Evolutionary conservation across 106 monocot species (phyloP).

Genomic region (Dioscorea zingiberensis): DNA sequence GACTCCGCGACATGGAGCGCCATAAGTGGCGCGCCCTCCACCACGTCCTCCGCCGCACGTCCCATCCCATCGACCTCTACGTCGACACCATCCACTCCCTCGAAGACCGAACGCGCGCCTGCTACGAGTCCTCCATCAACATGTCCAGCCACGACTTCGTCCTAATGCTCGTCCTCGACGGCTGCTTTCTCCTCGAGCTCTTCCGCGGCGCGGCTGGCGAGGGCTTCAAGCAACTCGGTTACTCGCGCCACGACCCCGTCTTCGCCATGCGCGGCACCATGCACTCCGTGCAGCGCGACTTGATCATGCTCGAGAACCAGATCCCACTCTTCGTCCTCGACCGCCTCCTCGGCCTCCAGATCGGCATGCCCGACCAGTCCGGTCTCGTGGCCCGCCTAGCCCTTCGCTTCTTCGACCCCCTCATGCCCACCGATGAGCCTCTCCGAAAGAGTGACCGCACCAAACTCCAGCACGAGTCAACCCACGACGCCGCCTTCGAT

Average conservation of each 20-base stretch:
- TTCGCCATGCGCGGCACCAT: constrained; percentile 67
- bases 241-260: constrained; percentile 60
- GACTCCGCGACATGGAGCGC: constrained; percentile 51
- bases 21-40: constrained; percentile 72
- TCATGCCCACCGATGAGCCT: constrained; percentile 67
- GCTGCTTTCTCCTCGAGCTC: constrained; percentile 64
- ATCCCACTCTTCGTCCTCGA: constrained; percentile 82
- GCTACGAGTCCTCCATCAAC: constrained; percentile 47
- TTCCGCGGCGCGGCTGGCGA: constrained; percentile 53
- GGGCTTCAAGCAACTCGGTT: constrained; percentile 61
- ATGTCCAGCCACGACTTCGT: constrained; percentile 38
- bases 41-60: constrained; percentile 47
- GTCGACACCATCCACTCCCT: constrained; percentile 31
- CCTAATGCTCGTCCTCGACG: constrained; percentile 56
- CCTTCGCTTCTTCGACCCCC: constrained; percentile 65
- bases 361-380: constrained; percentile 25
- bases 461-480: constrained; percentile 18
- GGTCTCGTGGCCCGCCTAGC: constrained; percentile 41
- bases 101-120: constrained; percentile 39
- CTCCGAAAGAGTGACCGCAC: constrained; percentile 21
- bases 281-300: constrained; percentile 69
- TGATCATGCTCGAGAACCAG: constrained; percentile 92
- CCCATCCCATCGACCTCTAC: constrained; percentile 32
- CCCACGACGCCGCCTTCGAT: constrained; percentile 24
- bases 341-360: constrained; percentile 47